Evolutionary conservation across 257 asterid species (phyloP).

Genomic region (Capsicum pubescens): DNA sequence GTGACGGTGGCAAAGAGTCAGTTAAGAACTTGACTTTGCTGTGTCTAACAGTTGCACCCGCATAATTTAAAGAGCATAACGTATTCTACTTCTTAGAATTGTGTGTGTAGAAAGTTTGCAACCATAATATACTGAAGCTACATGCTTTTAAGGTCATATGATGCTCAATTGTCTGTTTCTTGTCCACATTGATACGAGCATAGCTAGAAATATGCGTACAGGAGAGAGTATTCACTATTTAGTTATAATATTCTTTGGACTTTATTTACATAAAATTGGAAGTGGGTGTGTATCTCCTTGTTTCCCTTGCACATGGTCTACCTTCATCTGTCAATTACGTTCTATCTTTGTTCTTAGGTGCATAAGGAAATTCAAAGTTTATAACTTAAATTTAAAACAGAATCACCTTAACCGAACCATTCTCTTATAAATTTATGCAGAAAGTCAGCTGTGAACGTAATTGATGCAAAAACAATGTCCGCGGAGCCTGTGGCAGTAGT

Average conservation of each 20-base stretch:
- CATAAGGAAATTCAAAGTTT: neutral
- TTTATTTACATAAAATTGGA: neutral
- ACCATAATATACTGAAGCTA: constrained; percentile 13
- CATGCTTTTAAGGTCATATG: constrained; percentile 14
- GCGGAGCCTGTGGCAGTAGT: constrained; percentile 81
- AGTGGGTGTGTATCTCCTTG: neutral
- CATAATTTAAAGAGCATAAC: neutral
- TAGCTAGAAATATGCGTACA: neutral
- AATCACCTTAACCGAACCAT: neutral
- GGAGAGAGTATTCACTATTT: neutral
- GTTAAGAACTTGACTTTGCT: neutral
- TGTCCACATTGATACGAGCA: neutral
- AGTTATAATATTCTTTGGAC: neutral
- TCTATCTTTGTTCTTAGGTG: neutral
- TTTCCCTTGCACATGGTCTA: neutral
- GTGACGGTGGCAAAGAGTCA: neutral
- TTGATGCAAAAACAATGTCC: constrained; percentile 96
- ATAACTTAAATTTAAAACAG: neutral
- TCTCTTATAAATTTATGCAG: constrained; percentile 46
- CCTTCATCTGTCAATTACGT: neutral
- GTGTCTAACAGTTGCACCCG: constrained; percentile 3
- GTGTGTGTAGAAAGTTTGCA: neutral
- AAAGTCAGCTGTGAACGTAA: constrained; percentile 78
- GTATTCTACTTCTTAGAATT: neutral
- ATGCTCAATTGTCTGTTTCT: neutral